A percentile compares a stretch with the other conserved stretches of the same genome.
phyloP scores from a whole-genome alignment of 1,139 yeast species.

The Debaryomyces subglobosus region DNA sequence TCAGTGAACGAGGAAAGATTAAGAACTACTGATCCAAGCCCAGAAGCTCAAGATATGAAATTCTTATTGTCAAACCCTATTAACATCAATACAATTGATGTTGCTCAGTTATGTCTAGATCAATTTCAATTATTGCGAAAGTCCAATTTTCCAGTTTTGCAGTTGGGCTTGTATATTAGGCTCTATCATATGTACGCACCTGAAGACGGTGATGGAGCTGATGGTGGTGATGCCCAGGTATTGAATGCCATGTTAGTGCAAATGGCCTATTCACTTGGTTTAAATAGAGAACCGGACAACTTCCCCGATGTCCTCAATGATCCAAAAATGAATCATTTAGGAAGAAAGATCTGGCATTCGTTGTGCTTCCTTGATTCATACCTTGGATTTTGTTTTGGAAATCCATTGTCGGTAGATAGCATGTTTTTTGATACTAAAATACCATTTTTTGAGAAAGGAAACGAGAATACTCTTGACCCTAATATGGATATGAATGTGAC shows the following conservation, averaged over 20 bases:
- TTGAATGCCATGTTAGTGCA: slow-evolving; percentile 41
- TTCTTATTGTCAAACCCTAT: slow-evolving; percentile 53
- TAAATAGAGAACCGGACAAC: slow-evolving; percentile 46
- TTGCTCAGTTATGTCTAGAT: slow-evolving; percentile 56
- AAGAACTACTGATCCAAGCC: slow-evolving; percentile 24
- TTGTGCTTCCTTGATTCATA: slow-evolving; percentile 29
- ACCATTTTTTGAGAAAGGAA: slow-evolving; percentile 29
- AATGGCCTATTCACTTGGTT: slow-evolving; percentile 49
- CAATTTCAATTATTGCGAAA: slow-evolving; percentile 53
- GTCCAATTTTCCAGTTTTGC: slow-evolving; percentile 53
- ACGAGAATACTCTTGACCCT: slow-evolving; percentile 24
- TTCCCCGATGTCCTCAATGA: slow-evolving; percentile 23
- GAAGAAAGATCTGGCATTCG: slow-evolving; percentile 57
- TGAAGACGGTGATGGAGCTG: slow-evolving; percentile 55
- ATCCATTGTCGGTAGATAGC: slow-evolving; percentile 24
- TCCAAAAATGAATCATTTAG: slow-evolving; percentile 36
- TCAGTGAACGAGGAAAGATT: slow-evolving; percentile 33
- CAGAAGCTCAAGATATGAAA: slow-evolving; percentile 34
- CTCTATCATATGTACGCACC: slow-evolving; percentile 48
- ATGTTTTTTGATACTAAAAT: slow-evolving; percentile 30
- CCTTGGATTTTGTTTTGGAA: slow-evolving; percentile 33
- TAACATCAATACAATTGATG: slow-evolving; percentile 43
- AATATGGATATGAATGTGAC: slow-evolving; percentile 27
- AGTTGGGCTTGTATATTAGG: slow-evolving; percentile 43
- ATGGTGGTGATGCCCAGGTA: slow-evolving; percentile 47